Evolutionary conservation across 140 eudicot genomes (phyloP).

Genomic region (Bidens hawaiensis): DNA sequence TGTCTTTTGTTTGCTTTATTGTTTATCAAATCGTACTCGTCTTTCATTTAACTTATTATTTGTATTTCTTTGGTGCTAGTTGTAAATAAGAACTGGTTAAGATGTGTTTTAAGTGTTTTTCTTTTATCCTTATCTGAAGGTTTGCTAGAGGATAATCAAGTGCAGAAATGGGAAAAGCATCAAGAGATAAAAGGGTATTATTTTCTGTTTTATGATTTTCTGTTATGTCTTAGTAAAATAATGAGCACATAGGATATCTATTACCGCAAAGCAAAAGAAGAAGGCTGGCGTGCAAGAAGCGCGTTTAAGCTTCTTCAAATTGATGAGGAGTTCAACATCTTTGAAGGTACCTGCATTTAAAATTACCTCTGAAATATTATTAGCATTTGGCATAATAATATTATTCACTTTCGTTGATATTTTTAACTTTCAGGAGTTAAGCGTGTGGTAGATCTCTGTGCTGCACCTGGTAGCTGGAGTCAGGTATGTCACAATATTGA

Average conservation of each 20-base stretch:
- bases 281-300: conserved; percentile 99
- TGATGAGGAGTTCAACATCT: conserved; percentile 90
- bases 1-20: background rate
- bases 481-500: conserved; percentile 45
- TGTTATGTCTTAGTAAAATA: conserved; percentile 4
- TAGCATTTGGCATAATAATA: background rate
- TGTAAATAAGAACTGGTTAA: background rate
- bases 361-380: background rate
- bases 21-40: background rate
- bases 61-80: background rate
- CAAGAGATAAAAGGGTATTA: conserved; percentile 88
- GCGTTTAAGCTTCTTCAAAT: conserved; percentile 96
- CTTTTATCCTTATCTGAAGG: background rate
- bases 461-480: conserved; percentile 99
- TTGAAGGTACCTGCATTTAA: conserved; percentile 58
- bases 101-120: background rate
- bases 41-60: background rate
- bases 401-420: conserved; percentile 2
- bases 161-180: conserved; percentile 78
- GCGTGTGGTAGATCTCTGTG: conserved; percentile 96
- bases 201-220: background rate
- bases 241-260: conserved; percentile 68
- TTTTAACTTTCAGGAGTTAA: conserved; percentile 61
- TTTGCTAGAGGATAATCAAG: conserved; percentile 7
- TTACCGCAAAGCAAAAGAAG: conserved; percentile 97